phyloP scores from a whole-genome alignment of 805 yeast genomes.

The Dipodascus geniculatus region DNA sequence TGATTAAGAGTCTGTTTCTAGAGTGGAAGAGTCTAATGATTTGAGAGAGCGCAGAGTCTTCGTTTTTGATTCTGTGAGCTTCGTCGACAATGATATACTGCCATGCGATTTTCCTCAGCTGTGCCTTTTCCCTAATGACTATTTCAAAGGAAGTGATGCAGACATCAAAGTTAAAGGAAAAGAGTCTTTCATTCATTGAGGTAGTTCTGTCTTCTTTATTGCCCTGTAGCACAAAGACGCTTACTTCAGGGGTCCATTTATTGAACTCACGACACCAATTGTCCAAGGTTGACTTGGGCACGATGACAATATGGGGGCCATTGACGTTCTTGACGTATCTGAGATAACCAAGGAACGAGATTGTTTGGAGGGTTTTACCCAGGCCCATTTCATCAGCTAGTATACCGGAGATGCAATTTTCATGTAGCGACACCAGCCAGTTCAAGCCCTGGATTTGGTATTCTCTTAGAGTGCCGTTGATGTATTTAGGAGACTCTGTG shows the following conservation, averaged over 20 bases:
- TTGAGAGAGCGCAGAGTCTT: conserved; percentile 80
- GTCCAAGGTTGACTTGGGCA: conserved; percentile 90
- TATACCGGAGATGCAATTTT: conserved; percentile 80
- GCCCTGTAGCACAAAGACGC: conserved; percentile 77
- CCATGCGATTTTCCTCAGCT: conserved; percentile 76
- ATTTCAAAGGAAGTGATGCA: conserved; percentile 85
- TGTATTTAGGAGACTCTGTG: conserved; percentile 70
- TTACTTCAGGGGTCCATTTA: conserved; percentile 91
- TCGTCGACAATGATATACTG: conserved; percentile 90
- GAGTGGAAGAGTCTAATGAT: conserved; percentile 84
- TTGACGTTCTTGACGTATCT: conserved; percentile 63
- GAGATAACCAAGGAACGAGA: conserved; percentile 79
- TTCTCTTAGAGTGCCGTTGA: conserved; percentile 67
- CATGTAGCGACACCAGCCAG: conserved; percentile 83
- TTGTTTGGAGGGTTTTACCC: conserved; percentile 92
- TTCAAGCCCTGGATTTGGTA: conserved; percentile 92
- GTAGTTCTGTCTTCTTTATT: conserved; percentile 63
- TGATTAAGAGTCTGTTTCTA: conserved; percentile 69
- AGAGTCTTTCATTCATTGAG: conserved; percentile 44
- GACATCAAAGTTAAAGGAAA: conserved; percentile 76
- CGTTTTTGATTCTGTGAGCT: conserved; percentile 94
- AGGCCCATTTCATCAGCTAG: conserved; percentile 98
- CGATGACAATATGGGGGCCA: conserved; percentile 87
- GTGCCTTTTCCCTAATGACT: conserved; percentile 78
- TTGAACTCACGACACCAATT: conserved; percentile 94